Evolutionary conservation across 192 early-diverging fungal genomes (phyloP).

Genomic region (Coemansia sp.): DNA sequence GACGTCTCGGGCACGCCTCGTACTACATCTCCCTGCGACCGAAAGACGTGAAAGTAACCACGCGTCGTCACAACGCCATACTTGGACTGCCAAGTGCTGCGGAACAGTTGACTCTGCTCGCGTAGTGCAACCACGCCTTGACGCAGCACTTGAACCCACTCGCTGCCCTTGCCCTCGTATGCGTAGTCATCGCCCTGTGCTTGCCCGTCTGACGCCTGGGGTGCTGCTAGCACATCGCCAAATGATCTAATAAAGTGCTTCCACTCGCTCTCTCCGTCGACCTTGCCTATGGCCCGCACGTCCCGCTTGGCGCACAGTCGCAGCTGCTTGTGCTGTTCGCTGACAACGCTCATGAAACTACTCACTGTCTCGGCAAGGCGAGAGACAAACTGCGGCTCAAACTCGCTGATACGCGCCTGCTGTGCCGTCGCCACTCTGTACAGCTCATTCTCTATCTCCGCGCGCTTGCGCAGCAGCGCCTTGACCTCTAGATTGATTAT

Average conservation of each 20-base stretch:
- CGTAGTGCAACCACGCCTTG: constrained; percentile 48
- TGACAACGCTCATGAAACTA: constrained; percentile 20
- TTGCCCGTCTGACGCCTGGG: constrained; percentile 10
- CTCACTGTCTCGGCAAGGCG: constrained; percentile 14
- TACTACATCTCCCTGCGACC: constrained; percentile 52
- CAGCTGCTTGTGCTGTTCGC: constrained; percentile 25
- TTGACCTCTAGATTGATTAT: constrained; percentile 47
- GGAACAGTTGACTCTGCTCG: constrained; percentile 43
- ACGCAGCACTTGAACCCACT: constrained; percentile 41
- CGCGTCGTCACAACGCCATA: constrained; percentile 49
- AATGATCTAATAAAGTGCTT: constrained; percentile 13
- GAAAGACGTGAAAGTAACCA: constrained; percentile 50
- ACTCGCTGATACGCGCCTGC: constrained; percentile 18
- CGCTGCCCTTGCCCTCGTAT: constrained; percentile 24
- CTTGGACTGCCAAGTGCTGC: constrained; percentile 53
- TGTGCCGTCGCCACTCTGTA: constrained; percentile 11
- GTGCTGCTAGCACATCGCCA: constrained; percentile 11
- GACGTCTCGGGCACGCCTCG: constrained; percentile 46
- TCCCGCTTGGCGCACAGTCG: constrained; percentile 26
- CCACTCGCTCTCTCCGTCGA: constrained; percentile 39
- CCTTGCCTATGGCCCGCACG: constrained; percentile 6
- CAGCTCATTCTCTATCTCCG: constrained; percentile 23
- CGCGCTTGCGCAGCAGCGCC: constrained; percentile 45
- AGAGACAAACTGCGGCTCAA: constrained; percentile 33
- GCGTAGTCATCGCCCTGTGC: constrained; percentile 12